Base-by-base conservation (phyloP, 2,329 filamentous ascomycete genomes). In the Niveomyces coronatus region DNA sequence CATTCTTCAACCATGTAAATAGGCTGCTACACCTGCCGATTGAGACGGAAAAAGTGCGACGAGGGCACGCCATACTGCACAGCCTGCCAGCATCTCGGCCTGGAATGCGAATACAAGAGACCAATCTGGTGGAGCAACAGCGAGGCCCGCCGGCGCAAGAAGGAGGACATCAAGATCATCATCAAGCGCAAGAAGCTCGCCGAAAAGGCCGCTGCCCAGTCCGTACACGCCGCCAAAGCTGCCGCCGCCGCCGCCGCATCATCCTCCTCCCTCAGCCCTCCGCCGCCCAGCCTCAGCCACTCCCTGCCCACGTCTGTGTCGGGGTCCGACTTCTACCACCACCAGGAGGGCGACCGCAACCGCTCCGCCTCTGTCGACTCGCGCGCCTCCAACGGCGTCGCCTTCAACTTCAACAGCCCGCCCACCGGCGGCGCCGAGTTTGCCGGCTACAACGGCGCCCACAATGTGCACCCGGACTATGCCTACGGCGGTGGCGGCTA, bases 101-200 rank as follows among this genome's bases (percentile, higher is more conserved):
- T 98, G 41, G 71, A 74, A 53, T 98, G 91, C 67, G 87, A 96
- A 68, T 98, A 96, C 68, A 94, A 94, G 71, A 72, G 88, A 55
- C 91, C 91, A 26, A 77, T 85, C 64, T 98, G 91, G 91, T 98
- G 91, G 91, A 84, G 82, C 64, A 95, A 91, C 70, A 83, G 84
- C 54, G 87, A 94, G 46, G 78, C 83, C 54, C 74, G 91, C 49
- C 77, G 82, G 51, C 67, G 79, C 40, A 86, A 95, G 60, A 98
- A 96, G 67, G 91, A 96, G 57, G 68, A 81, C 49, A 94, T 98
- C 71, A 98, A 98, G 73, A 82, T 83, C 62, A 85, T 89, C 62
- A 96, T 98, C 70, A 95, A 94, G 76, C 78, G 82, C 57, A 96
- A 91, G 57, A 96, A 96, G 74, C 72, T 93, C 49, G 79, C 80